Conservation (phyloP, 1,139 yeast genomes). For the Saccharomyces uvarum region DNA sequence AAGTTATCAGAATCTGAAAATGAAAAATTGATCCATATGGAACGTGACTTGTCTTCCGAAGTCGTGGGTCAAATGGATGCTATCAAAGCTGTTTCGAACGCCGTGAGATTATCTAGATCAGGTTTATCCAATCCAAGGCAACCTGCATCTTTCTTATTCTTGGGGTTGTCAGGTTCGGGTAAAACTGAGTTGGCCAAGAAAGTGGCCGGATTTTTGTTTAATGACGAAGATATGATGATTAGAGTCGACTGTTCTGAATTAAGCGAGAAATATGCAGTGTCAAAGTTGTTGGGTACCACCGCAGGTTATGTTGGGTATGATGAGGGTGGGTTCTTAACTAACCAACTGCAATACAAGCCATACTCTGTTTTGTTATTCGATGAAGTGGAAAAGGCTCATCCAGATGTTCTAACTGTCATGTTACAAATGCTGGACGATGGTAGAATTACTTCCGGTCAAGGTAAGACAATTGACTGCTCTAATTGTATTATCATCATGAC, state of each 20-base stretch:
- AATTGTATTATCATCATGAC: slow-evolving; percentile 93
- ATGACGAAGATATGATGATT: slow-evolving; percentile 93
- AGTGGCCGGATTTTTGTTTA: slow-evolving; percentile 88
- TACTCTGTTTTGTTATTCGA: slow-evolving; percentile 91
- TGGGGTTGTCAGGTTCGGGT: slow-evolving; percentile 97
- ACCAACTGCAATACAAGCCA: slow-evolving; percentile 83
- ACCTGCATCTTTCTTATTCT: slow-evolving; percentile 90
- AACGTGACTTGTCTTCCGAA: slow-evolving; percentile 65
- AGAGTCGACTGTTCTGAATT: slow-evolving; percentile 96
- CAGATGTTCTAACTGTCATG: slow-evolving; percentile 87
- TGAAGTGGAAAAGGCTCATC: slow-evolving; percentile 98
- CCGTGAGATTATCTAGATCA: slow-evolving; percentile 88
- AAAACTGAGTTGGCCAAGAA: slow-evolving; percentile 96
- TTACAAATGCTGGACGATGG: slow-evolving; percentile 95
- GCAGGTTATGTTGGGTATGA: slow-evolving; percentile 98
- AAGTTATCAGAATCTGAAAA: slow-evolving; percentile 94
- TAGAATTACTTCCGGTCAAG: slow-evolving; percentile 87
- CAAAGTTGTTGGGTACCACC: slow-evolving; percentile 92
- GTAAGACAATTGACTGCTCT: slow-evolving; percentile 86
- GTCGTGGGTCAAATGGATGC: slow-evolving; percentile 98
- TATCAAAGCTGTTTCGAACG: slow-evolving; percentile 91
- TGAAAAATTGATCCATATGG: slow-evolving; percentile 89
- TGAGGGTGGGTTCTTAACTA: slow-evolving; percentile 94
- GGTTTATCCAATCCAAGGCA: slow-evolving; percentile 93
- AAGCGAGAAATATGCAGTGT: slow-evolving; percentile 90